Evolutionary conservation across 2,329 filamentous ascomycete genomes (phyloP), one percentile per base, ranked within the genome.

Genomic region (Fusarium sp.): DNA sequence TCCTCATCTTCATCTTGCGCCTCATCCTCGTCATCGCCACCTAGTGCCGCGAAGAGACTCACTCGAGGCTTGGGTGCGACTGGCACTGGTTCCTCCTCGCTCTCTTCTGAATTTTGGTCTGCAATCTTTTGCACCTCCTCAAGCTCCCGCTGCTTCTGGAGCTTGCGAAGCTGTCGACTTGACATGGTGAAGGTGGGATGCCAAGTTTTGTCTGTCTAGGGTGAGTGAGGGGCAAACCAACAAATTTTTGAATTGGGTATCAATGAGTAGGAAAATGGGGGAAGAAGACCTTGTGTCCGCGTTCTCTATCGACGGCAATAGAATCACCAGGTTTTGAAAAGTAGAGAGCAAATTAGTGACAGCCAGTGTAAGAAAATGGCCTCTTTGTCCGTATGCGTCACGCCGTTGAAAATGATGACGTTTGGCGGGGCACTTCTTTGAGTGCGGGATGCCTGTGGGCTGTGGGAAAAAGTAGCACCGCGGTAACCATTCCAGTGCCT

Each of bases 11-110:
- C 77, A 4, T 81, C 77, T 2, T 81, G 77, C 4, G 81, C 78
- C 5, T 81, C 77, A 4, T 82, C 79, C 5, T 81, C 82, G 17
- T 81, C 81, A 4, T 76, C 80, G 17, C 78, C 83, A 7, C 78
- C 85, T 1, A 89, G 78, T 1, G 86, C 86, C 10, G 86, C 86
- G 68, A 89, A 89, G 10, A 83, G 69, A 66, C 83, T 87, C 13
- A 78, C 72, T 33, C 83, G 82, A 13, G 82, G 78, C 69, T 81
- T 84, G 6, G 74, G 61, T 11, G 63, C 40, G 9, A 77, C 66
- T 5, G 78, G 77, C 73, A 15, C 71, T 72, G 73, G n/a, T 26
- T 58, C 72, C 3, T 77, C 77, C 17, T 81, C 79, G 49, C 75
- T 76, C 17, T 77, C 75, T 7, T 76, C 74, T 1, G 73, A 56